Percentiles rank a stretch among this genome's conserved stretches.
Evolutionary conservation across 441 rosid species (phyloP).

Genomic region (Erysimum cheiri): DNA sequence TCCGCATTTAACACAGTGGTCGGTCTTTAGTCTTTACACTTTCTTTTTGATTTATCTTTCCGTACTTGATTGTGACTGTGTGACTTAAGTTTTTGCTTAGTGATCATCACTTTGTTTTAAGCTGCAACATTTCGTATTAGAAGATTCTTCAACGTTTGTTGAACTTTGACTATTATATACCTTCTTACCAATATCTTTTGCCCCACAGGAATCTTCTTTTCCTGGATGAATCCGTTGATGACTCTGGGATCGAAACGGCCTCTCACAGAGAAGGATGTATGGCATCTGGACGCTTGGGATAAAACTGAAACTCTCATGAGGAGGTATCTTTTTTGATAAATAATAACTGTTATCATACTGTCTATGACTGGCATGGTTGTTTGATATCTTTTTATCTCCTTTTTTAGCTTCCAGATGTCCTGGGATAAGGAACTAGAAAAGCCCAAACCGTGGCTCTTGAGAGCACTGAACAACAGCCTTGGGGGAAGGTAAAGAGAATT

Average conservation of each 20-base stretch:
- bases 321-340: conserved; percentile 50
- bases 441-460: conserved; percentile 92
- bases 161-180: conserved; percentile 7
- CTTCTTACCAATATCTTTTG: conserved; percentile 10
- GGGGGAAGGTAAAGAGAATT: conserved; percentile 80
- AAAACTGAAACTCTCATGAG: conserved; percentile 73
- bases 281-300: conserved; percentile 98
- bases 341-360: conserved; percentile 22
- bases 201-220: conserved; percentile 63
- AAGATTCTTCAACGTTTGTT: conserved; percentile 28
- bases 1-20: neutral
- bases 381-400: conserved; percentile 37
- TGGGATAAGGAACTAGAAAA: conserved; percentile 87
- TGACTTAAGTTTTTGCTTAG: conserved; percentile 11
- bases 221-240: conserved; percentile 97
- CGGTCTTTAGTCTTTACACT: conserved; percentile 19
- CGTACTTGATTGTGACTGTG: conserved; percentile 20
- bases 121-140: conserved; percentile 11
- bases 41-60: conserved; percentile 16
- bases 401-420: conserved; percentile 75
- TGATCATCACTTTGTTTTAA: conserved; percentile 17
- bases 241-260: conserved; percentile 87
- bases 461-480: conserved; percentile 84
- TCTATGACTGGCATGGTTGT: conserved; percentile 31
- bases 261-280: conserved; percentile 91